Conservation (phyloP, 2,329 filamentous ascomycete genomes). For the Scopulariopsis brevicaulis region DNA sequence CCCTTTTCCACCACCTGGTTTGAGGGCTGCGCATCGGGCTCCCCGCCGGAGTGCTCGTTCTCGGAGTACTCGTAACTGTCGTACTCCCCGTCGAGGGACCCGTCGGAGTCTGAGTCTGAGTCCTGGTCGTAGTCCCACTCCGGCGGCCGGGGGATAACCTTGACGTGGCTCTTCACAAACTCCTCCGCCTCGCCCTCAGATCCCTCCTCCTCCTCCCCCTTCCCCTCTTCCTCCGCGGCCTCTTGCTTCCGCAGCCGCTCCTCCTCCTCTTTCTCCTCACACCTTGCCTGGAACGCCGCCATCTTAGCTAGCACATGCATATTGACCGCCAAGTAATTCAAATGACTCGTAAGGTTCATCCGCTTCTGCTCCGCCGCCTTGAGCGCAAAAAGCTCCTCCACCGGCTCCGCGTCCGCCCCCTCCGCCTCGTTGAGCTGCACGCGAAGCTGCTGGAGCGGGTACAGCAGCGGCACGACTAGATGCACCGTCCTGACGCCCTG, state of each 20-base stretch:
- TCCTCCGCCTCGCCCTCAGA: conserved; percentile 24
- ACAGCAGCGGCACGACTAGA: conserved; percentile 58
- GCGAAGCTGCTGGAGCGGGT: conserved; percentile 58
- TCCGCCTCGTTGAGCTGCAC: conserved; percentile 55
- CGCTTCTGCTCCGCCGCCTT: conserved; percentile 44
- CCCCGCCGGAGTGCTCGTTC: background rate
- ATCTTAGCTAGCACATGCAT: conserved; percentile 52
- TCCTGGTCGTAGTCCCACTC: conserved; percentile 52
- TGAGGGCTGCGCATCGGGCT: background rate
- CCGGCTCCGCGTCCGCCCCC: conserved; percentile 43
- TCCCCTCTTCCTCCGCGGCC: conserved; percentile 9
- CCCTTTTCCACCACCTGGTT: conserved; percentile 41
- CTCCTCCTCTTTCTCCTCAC: conserved; percentile 7
- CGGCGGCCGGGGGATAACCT: conserved; percentile 62
- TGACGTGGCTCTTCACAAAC: conserved; percentile 45
- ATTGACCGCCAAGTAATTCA: conserved; percentile 66
- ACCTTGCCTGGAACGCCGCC: conserved; percentile 10
- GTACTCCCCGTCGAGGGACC: conserved; percentile 28
- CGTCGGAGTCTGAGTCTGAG: conserved; percentile 35
- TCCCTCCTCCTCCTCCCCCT: conserved; percentile 1
- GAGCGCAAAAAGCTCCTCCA: conserved; percentile 54
- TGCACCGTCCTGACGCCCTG: conserved; percentile 52
- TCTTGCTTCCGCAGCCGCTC: conserved; percentile 1
- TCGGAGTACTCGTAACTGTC: background rate
- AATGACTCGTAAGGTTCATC: conserved; percentile 57